Base-by-base conservation (phyloP, 1,139 yeast genomes). In the Entelexis paramagnoliae region DNA sequence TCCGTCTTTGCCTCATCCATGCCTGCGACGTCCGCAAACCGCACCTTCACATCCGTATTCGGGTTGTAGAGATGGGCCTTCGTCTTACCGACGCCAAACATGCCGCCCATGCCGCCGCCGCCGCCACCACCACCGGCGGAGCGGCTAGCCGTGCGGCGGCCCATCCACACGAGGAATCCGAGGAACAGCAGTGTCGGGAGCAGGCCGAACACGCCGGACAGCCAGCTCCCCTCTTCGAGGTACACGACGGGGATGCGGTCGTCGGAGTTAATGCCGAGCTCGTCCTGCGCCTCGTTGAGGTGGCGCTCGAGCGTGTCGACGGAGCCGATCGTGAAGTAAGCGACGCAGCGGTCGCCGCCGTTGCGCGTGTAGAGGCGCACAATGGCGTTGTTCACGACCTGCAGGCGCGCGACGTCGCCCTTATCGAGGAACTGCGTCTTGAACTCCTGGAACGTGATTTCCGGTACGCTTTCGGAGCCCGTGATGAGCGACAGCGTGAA, bases 1-100 rank as follows among this genome's bases (percentile, higher is more conserved):
- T 91, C 98, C 61, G 82, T 89, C 68, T 91, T 91, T 17, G 98
- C 96, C 70, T 91, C 98, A 54, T 83, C 82, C 77, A 91, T 86
- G 43, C 98, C 98, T 0, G 98, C 98, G 49, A 91, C 98, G 66
- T 91, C 97, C 62, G 80, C 79, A 66, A 91, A 91, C 63, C 81
- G 80, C 48, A 85, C 82, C 64, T 86, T 86, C 56, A 91, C 82
- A 56, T 88, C 94, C 8, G 91, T 80, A 63, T 88, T 96, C 64
- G 86, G 88, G 68, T 89, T 89, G 71, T 88, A 91, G 60, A 84
- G 76, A 68, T 88, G 88, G 26, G 97, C 97, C 53, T 54, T 84
- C 51, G 65, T 59, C 65, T 87, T 86, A 40, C 96, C 96, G 52
- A 85, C 81, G 38, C 73, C 71, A 60, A 73, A 69, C 43, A 72